phyloP scores from a whole-genome alignment of 2,329 filamentous ascomycete genomes.

The Lizonia empirigonia region DNA sequence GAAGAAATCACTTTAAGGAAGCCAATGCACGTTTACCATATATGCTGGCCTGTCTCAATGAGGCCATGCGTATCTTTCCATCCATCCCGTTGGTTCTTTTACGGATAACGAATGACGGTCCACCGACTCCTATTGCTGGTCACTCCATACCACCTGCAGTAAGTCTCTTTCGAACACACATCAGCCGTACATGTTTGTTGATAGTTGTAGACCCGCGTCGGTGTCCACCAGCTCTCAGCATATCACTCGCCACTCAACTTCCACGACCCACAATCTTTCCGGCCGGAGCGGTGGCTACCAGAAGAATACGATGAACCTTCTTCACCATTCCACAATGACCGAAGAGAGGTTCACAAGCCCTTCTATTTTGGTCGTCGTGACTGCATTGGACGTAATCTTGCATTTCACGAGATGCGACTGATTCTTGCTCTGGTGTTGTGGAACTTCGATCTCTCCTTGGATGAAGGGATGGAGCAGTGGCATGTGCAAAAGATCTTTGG shows the following conservation, averaged over 20 bases:
- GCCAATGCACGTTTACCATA: constrained; percentile 7
- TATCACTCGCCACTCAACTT: constrained; percentile 19
- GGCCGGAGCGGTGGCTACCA: constrained; percentile 22
- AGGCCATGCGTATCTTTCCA: constrained; percentile 13
- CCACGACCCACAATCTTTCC: constrained; percentile 16
- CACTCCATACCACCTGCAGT: constrained; percentile 12
- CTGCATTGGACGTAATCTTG: constrained; percentile 25
- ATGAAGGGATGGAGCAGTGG: constrained; percentile 39
- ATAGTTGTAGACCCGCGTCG: constrained; percentile 13
- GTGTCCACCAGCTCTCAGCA: constrained; percentile 19
- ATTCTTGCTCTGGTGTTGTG: constrained; percentile 44
- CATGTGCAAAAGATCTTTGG: constrained; percentile 41
- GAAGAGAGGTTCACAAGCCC: constrained; percentile 26
- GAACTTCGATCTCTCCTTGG: constrained; percentile 48
- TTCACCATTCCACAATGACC: constrained; percentile 32
- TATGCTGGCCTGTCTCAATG: constrained; percentile 11
- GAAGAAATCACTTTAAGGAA: constrained; percentile 24
- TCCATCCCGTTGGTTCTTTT: constrained; percentile 11
- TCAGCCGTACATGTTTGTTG: too few species aligned
- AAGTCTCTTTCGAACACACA: background rate
- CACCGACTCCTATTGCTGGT: constrained; percentile 12
- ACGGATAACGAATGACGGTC: constrained; percentile 1
- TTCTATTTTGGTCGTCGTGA: constrained; percentile 25
- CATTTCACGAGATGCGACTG: constrained; percentile 20
- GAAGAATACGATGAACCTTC: constrained; percentile 5